phyloP scores from a whole-genome alignment of 2,329 filamentous ascomycete genomes.

The Aureobasidium uvarum region DNA sequence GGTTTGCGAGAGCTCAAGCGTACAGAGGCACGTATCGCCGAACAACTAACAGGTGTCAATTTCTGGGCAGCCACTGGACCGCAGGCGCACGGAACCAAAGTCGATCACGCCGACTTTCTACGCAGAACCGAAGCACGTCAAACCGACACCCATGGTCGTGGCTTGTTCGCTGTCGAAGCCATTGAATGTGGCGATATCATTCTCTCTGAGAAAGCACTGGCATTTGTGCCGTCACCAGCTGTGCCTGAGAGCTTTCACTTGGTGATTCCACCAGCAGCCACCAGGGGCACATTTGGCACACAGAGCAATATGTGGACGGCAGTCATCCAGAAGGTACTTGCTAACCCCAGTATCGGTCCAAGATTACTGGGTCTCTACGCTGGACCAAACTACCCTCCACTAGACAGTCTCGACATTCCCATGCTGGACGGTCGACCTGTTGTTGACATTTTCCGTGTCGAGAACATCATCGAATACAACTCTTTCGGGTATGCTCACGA shows the following conservation, averaged over 20 bases:
- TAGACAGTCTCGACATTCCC: constrained; percentile 9
- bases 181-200: constrained; percentile 24
- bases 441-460: constrained; percentile 36
- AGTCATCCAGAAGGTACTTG: constrained; percentile 30
- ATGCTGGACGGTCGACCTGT: constrained; percentile 18
- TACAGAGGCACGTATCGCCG: neutral
- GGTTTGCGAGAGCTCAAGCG: constrained; percentile 3
- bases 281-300: constrained; percentile 25
- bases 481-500: constrained; percentile 15
- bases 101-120: constrained; percentile 33
- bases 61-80: constrained; percentile 3
- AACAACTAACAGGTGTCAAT: constrained; percentile 4
- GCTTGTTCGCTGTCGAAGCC: constrained; percentile 8
- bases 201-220: constrained; percentile 32
- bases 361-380: constrained; percentile 31
- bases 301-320: constrained; percentile 28
- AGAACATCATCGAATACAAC: constrained; percentile 45
- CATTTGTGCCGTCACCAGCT: constrained; percentile 29
- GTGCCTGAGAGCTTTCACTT: constrained; percentile 14
- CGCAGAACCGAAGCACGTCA: constrained; percentile 1
- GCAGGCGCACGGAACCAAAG: neutral
- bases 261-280: constrained; percentile 4
- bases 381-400: constrained; percentile 27
- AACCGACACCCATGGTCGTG: constrained; percentile 10
- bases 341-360: constrained; percentile 28